A percentile compares a stretch with the other conserved stretches of the same genome.
Evolutionary conservation across 208 protist genomes (phyloP).

Genomic region (Leptomonas pyrrhocoris): DNA sequence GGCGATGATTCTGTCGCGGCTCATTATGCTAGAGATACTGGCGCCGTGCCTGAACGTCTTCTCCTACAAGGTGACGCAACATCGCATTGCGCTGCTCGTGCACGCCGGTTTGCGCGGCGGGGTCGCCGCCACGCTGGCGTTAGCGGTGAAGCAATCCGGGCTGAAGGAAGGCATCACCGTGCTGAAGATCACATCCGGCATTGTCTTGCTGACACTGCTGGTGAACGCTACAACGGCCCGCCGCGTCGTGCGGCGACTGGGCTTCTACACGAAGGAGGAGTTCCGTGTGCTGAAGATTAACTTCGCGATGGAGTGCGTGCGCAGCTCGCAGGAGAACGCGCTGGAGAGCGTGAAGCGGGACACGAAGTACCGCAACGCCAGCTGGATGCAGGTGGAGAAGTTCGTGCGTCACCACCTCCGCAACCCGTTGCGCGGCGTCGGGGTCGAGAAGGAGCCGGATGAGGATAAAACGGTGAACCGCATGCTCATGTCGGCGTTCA

Average conservation of each 20-base stretch:
- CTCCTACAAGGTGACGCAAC: conserved; percentile 57
- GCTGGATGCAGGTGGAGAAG: conserved; percentile 68
- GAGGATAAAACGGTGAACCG: conserved; percentile 61
- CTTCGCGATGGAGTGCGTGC: conserved; percentile 58
- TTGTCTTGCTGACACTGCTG: conserved; percentile 73
- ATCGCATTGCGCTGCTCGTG: conserved; percentile 56
- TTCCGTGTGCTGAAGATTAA: conserved; percentile 67
- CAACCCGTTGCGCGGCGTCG: conserved; percentile 55
- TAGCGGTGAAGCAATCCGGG: conserved; percentile 63
- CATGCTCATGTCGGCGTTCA: conserved; percentile 79
- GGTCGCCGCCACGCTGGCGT: conserved; percentile 76
- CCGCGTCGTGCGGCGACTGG: conserved; percentile 46
- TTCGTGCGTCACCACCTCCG: conserved; percentile 48
- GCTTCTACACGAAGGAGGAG: conserved; percentile 65
- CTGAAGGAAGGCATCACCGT: conserved; percentile 59
- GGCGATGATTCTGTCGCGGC: conserved; percentile 60
- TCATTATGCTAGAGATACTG: conserved; percentile 71
- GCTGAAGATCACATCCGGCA: conserved; percentile 76
- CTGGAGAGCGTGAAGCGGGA: conserved; percentile 66
- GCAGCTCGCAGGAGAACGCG: conserved; percentile 40
- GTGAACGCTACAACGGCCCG: conserved; percentile 78
- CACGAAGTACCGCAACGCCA: conserved; percentile 69
- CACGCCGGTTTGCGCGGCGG: conserved; percentile 84
- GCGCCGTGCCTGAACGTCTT: conserved; percentile 74
- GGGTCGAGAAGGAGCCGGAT: conserved; percentile 38